Conservation (phyloP, 179 eudicot species). For the Amaranthus tricolor region DNA sequence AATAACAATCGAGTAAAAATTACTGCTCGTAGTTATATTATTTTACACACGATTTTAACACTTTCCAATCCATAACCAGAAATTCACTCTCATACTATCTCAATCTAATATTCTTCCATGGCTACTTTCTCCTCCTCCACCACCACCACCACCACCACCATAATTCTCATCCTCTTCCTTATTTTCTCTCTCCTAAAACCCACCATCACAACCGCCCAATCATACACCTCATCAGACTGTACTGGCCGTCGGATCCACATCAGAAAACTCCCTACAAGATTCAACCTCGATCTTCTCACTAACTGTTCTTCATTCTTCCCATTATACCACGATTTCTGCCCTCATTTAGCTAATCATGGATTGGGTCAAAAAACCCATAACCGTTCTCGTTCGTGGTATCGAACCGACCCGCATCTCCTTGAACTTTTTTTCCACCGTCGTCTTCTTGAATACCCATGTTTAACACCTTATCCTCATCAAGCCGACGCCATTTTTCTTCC, state of each 20-base stretch:
- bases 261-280: constrained; percentile 62
- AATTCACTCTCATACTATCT: constrained; percentile 1
- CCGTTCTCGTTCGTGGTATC: constrained; percentile 66
- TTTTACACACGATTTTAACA: not conserved
- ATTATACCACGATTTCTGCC: constrained; percentile 55
- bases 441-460: constrained; percentile 81
- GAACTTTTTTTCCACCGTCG: constrained; percentile 86
- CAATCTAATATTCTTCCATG: constrained; percentile 2
- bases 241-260: constrained; percentile 64
- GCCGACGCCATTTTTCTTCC: constrained; percentile 73
- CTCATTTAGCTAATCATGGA: constrained; percentile 66
- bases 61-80: not conserved
- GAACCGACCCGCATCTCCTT: constrained; percentile 65
- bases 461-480: constrained; percentile 39
- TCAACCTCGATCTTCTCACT: constrained; percentile 63
- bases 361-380: constrained; percentile 74
- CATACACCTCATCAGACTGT: constrained; percentile 41
- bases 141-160: constrained; percentile 6
- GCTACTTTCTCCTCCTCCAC: constrained; percentile 5
- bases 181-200: constrained; percentile 18
- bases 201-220: not conserved
- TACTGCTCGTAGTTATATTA: too few species aligned
- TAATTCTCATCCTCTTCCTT: constrained; percentile 11
- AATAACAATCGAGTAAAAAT: too few species aligned
- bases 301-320: constrained; percentile 65